These are phyloP conservation scores for Venturia effusa DNA, from an alignment of 2,329 filamentous ascomycete species.

Conservation along the genomic window DNA sequence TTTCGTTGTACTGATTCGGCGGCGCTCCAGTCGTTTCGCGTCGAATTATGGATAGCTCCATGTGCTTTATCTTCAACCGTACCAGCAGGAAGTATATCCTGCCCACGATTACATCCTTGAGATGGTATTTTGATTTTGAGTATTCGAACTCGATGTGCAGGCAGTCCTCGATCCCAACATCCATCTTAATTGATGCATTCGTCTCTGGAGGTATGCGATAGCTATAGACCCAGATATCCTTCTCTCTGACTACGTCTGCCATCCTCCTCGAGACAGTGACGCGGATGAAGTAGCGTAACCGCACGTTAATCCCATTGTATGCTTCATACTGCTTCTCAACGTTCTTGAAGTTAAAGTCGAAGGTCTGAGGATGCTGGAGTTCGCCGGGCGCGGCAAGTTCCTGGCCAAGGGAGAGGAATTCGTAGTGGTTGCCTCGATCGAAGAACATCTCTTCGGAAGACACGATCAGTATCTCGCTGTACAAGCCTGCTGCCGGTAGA, in stretches of 20 bases:
- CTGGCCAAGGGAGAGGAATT: slow-evolving; percentile 94
- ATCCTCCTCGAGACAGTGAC: slow-evolving; percentile 94
- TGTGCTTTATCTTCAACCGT: slow-evolving; percentile 97
- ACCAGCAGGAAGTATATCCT: slow-evolving; percentile 97
- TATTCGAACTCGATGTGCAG: slow-evolving; percentile 99
- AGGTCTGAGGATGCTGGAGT: slow-evolving; percentile 96
- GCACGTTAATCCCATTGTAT: slow-evolving; percentile 99
- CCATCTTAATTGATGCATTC: slow-evolving; percentile 99
- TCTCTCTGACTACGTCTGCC: slow-evolving; percentile 96
- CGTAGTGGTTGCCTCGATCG: slow-evolving; percentile 97
- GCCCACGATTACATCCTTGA: slow-evolving; percentile 98
- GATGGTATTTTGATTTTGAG: slow-evolving; percentile 97
- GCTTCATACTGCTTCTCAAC: slow-evolving; percentile 99
- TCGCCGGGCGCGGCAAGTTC: slow-evolving; percentile 94
- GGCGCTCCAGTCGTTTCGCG: slow-evolving; percentile 92
- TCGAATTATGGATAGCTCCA: slow-evolving; percentile 97
- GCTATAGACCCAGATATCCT: slow-evolving; percentile 99
- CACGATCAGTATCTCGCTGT: neutral
- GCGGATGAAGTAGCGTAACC: slow-evolving; percentile 94
- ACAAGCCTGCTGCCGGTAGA: neutral
- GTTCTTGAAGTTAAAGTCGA: slow-evolving; percentile 99
- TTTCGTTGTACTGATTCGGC: slow-evolving; percentile 99
- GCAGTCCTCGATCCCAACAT: slow-evolving; percentile 98
- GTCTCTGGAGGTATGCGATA: slow-evolving; percentile 97
- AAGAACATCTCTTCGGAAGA: slow-evolving; percentile 85